Evolutionary conservation across 2,329 filamentous ascomycete species (phyloP), one percentile per base, ranked within the genome.

Genomic region (Ampelomyces quisqualis): DNA sequence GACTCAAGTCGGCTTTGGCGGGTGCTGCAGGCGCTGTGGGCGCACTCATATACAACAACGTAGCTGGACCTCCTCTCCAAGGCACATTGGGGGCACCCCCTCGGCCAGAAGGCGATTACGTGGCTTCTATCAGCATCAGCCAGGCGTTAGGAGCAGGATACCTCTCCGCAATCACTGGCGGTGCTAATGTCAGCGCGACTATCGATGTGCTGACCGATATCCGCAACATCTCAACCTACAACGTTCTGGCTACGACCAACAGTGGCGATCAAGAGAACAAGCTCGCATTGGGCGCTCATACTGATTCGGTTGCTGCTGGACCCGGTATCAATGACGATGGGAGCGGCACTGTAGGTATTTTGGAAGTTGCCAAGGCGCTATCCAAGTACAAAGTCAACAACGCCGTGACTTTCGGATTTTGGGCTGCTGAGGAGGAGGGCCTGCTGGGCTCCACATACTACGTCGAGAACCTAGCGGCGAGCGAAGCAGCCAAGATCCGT

Each of bases 241-340:
- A 84, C 52, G 73, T 85, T 27, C 75, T 84, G 46, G 82, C 81
- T 4, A 76, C 80, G 51, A 80, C 79, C 8, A 77, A 74, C 46
- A 67, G 65, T 10, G 81, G 81, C 29, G 77, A 84, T 60, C 74
- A 77, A 13, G 66, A 79, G 48, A 81, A 83, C 56, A 70, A 84
- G 32, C 74, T 79, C 34, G 59, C 64, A 27, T 64, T 84, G 10
- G 80, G 80, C 28, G 80, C 75, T 2, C 81, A 85, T 64, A 77
- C 75, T 13, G 81, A 85, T 65, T 80, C 77, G 5, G 81, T 84
- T 14, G 71, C 73, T 19, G 76, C 73, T 3, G 81, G 81, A 0
- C 81, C 81, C 2, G 86, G 86, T 14, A 88, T 90, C 74, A 90
- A 90, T 64, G 86, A 90, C 54, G 84, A 90, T 57, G 86, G 86